Evolutionary conservation across 371 early-diverging fungal genomes (phyloP), one percentile per base, ranked within the genome.

Genomic region (Mucor indicus): DNA sequence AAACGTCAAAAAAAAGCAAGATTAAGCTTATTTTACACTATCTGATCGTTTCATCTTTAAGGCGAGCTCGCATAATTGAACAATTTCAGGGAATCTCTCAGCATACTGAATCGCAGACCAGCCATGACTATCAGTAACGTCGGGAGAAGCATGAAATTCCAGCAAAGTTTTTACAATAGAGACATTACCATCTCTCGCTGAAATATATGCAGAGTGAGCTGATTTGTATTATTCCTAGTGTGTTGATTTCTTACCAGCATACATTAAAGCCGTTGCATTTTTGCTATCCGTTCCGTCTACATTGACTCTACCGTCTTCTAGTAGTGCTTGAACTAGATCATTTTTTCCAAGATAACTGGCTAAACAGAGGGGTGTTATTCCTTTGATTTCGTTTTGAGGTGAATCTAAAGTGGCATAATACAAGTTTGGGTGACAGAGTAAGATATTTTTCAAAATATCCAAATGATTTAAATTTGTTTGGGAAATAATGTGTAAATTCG

Each of bases 201-300:
- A n/a, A n/a, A n/a, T n/a, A n/a, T n/a, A n/a, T n/a, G n/a, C n/a
- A n/a, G n/a, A n/a, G n/a, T n/a, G n/a, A n/a, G n/a, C n/a, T n/a
- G n/a, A n/a, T n/a, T n/a, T n/a, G n/a, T n/a, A n/a, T n/a, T n/a
- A n/a, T n/a, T n/a, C n/a, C n/a, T n/a, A n/a, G n/a, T n/a, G n/a
- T n/a, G n/a, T n/a, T n/a, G n/a, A n/a, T n/a, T n/a, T n/a, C n/a
- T 7, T 79, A 84, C 86, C 84, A 38, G 88, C 88, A 71, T 86
- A 87, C 88, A 87, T 87, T 16, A 87, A 52, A 2, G 86, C 81
- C 2, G 88, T 84, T 11, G 88, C 85, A 19, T 83, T 84, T 57
- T 86, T 87, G 42, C 76, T 70, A 40, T 86, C 86, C 1, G 76
- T 68, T 0, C 79, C 83, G 62, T 87, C 79, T 10, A 84, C 85